Conservation (phyloP, 78 protist genomes). For the Salpingoeca rosetta region DNA sequence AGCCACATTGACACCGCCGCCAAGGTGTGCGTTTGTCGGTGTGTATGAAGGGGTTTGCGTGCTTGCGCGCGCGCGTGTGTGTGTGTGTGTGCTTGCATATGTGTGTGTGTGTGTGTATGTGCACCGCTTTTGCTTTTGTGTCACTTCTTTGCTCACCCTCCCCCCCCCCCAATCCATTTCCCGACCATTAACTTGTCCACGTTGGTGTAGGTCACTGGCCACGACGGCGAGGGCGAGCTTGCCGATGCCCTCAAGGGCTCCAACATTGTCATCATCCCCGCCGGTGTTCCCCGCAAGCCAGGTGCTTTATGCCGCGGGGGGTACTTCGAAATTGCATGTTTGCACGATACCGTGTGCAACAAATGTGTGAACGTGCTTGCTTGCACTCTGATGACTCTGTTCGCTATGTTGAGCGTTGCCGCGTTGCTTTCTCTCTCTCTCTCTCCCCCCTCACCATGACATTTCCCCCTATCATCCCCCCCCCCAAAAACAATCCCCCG, state of each 20-base stretch:
- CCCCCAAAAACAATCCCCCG: background rate
- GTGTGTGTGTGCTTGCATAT: no score
- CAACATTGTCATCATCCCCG: constrained; percentile 66
- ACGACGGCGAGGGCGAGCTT: constrained; percentile 23
- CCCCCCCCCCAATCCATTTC: background rate
- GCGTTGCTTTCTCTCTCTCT: background rate
- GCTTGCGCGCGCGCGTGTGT: background rate
- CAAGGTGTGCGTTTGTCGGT: constrained; percentile 1
- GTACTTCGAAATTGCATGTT: background rate
- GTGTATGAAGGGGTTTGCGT: background rate
- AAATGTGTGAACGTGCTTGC: no score
- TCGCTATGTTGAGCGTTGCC: no score
- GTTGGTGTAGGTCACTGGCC: constrained; percentile 7
- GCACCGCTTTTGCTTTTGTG: background rate
- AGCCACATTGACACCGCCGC: constrained; percentile 52
- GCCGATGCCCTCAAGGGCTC: constrained; percentile 43
- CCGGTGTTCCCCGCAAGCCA: constrained; percentile 88
- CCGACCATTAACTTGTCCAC: background rate
- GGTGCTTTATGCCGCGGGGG: no score
- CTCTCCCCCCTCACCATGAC: no score
- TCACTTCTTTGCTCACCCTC: background rate
- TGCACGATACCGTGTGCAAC: no score
- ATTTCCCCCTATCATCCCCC: background rate
- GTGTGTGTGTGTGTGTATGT: no score
- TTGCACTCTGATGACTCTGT: no score